These are phyloP conservation scores for Byssothecium circinans DNA, from an alignment of 2,329 filamentous ascomycete genomes.

Conservation along the genomic window DNA sequence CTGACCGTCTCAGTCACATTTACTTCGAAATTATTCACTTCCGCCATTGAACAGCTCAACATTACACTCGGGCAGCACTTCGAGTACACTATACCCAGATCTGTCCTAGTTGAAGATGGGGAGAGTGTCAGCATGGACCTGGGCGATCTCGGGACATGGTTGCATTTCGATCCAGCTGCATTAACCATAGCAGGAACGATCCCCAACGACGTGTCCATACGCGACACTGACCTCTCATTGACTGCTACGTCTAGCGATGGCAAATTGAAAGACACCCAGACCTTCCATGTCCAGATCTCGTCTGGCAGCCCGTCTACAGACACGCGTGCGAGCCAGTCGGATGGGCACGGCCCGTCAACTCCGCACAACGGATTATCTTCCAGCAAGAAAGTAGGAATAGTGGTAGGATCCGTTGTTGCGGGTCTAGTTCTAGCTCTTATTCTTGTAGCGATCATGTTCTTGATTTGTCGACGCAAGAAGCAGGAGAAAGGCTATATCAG, in stretches of 20 bases:
- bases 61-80: conserved; percentile 55
- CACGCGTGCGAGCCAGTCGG: conserved; percentile 2
- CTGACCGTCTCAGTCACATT: conserved; percentile 50
- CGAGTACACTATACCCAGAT: conserved; percentile 50
- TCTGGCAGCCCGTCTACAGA: conserved; percentile 12
- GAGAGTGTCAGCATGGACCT: conserved; percentile 50
- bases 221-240: conserved; percentile 47
- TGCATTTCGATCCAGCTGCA: conserved; percentile 52
- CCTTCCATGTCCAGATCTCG: conserved; percentile 47
- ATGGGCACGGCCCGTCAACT: background rate
- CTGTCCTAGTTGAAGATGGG: conserved; percentile 45
- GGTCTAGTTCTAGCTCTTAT: conserved; percentile 31
- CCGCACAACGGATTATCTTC: conserved; percentile 3
- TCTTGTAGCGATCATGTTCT: conserved; percentile 25
- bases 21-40: conserved; percentile 46
- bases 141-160: conserved; percentile 49
- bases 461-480: conserved; percentile 27
- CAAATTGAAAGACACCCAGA: conserved; percentile 43
- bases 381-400: conserved; percentile 21
- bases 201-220: conserved; percentile 44
- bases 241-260: conserved; percentile 42
- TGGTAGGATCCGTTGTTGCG: conserved; percentile 35
- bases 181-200: conserved; percentile 54
- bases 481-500: conserved; percentile 22
- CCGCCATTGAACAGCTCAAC: conserved; percentile 49